phyloP scores from a whole-genome alignment of 176 grass and related monocot genomes.

The Pontederia crassipes region DNA sequence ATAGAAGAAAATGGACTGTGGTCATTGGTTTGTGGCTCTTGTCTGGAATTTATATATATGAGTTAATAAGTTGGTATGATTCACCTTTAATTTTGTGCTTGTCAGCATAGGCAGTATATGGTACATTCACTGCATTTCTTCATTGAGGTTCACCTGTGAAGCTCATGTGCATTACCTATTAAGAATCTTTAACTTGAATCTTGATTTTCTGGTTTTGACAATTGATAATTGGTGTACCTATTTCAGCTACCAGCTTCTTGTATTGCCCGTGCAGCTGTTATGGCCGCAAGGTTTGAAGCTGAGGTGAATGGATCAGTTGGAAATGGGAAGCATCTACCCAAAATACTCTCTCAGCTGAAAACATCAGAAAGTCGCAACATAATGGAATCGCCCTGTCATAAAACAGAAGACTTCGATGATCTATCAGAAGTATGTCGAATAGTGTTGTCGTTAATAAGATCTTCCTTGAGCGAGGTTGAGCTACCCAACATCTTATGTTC shows the following conservation, averaged over 20 bases:
- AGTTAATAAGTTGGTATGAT: too few relatives aligned
- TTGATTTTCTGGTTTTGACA: neutral
- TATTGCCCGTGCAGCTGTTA: constrained; percentile 49
- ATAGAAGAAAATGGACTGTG: too few relatives aligned
- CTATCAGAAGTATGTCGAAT: constrained; percentile 30
- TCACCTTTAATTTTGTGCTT: too few relatives aligned
- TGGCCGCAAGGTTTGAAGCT: constrained; percentile 72
- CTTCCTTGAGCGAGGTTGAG: constrained; percentile 19
- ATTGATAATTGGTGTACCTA: neutral
- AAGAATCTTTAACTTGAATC: neutral
- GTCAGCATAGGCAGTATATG: too few relatives aligned
- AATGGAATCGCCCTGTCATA: constrained; percentile 6
- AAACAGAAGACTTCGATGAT: constrained; percentile 19
- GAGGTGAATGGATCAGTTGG: constrained; percentile 28
- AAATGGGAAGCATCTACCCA: constrained; percentile 14
- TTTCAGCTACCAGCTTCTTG: constrained; percentile 71
- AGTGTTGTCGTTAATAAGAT: constrained; percentile 30
- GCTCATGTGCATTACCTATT: neutral
- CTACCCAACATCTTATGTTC: constrained; percentile 6
- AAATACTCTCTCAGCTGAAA: neutral
- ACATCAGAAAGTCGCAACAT: constrained; percentile 3
- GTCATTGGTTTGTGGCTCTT: too few relatives aligned
- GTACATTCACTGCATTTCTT: too few relatives aligned
- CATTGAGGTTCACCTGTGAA: neutral
- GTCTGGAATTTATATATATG: too few relatives aligned